phyloP scores from a whole-genome alignment of 768 basidiomycete species.

The Phlegmacium glaucopus region DNA sequence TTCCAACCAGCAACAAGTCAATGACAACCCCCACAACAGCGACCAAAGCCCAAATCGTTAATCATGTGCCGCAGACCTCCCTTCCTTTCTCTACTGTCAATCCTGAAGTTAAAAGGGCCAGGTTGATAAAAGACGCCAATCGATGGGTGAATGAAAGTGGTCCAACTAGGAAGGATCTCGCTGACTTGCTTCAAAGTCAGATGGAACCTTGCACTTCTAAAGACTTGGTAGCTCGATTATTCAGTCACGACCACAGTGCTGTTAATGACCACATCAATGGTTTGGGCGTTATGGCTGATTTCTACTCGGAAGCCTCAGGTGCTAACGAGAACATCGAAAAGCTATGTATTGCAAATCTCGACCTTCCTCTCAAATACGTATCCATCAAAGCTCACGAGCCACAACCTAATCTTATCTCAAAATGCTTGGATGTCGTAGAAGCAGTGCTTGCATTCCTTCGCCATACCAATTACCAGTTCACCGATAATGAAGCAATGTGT shows the following conservation, averaged over 20 bases:
- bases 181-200: conserved; percentile 82
- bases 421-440: conserved; percentile 86
- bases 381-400: conserved; percentile 89
- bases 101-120: conserved; percentile 58
- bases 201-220: conserved; percentile 85
- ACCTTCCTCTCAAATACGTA: conserved; percentile 89
- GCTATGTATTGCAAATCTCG: conserved; percentile 81
- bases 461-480: conserved; percentile 68
- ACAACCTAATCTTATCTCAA: conserved; percentile 83
- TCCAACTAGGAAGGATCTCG: conserved; percentile 79
- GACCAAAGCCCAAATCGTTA: conserved; percentile 8
- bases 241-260: conserved; percentile 94
- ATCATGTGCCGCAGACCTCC: conserved; percentile 26
- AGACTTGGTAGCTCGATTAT: conserved; percentile 72
- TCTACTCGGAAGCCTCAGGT: conserved; percentile 57
- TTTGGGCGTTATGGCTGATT: conserved; percentile 68
- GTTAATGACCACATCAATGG: conserved; percentile 90
- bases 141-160: conserved; percentile 88
- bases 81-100: conserved; percentile 52
- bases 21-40: conserved; percentile 18
- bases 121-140: conserved; percentile 71
- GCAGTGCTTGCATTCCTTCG: conserved; percentile 75
- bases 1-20: conserved; percentile 29
- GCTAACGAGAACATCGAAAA: conserved; percentile 58
- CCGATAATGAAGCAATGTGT: conserved; percentile 82